A percentile compares a stretch with the other conserved stretches of the same genome.
Conservation (phyloP, 139 green algal species). For the Chlamydomonas eustigma region DNA sequence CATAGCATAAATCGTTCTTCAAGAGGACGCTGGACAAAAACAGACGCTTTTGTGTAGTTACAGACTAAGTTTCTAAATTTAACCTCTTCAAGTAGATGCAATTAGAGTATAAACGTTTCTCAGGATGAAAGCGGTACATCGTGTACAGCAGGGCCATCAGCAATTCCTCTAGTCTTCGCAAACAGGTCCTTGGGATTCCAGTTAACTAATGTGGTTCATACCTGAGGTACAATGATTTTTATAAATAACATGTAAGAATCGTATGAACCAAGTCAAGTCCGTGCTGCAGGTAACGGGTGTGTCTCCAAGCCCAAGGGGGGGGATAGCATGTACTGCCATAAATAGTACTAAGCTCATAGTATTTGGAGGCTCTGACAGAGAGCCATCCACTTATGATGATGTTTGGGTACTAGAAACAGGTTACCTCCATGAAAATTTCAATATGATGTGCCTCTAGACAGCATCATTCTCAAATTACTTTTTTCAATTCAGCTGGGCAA, state of each 20-base stretch:
- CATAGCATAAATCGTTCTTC: no score
- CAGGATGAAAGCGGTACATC: no score
- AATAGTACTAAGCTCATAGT: slow-evolving; percentile 39
- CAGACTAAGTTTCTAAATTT: no score
- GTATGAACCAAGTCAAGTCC: no score
- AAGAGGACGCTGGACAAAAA: no score
- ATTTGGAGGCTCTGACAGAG: slow-evolving; percentile 53
- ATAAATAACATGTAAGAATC: no score
- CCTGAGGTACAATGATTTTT: no score
- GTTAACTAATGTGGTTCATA: no score
- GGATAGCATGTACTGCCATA: slow-evolving; percentile 29
- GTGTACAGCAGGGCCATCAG: no score
- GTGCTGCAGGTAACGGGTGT: slow-evolving; percentile 31
- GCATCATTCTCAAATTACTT: background rate
- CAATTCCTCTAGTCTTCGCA: background rate
- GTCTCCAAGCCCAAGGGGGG: slow-evolving; percentile 38
- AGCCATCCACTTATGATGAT: slow-evolving; percentile 38
- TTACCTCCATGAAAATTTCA: background rate
- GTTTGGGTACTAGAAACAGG: slow-evolving; percentile 59
- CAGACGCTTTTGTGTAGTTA: no score
- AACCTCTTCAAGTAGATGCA: no score
- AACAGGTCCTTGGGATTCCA: background rate
- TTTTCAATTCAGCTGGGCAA: background rate
- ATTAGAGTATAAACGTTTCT: no score
- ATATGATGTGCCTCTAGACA: background rate